Base-by-base conservation (phyloP, 768 basidiomycete genomes). In the Termitomyces sp. region DNA sequence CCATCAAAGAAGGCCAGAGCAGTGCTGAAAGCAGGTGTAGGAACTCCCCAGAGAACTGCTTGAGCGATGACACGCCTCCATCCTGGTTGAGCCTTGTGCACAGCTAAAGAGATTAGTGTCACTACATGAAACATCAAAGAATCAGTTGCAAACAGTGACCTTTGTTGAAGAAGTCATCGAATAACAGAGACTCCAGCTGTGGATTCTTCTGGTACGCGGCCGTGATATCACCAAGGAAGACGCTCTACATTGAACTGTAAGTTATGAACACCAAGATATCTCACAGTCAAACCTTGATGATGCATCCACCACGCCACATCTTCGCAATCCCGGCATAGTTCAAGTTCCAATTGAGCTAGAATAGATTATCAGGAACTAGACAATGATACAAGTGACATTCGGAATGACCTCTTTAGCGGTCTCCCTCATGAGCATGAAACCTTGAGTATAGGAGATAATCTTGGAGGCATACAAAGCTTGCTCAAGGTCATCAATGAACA, bases 281-380 rank as follows among this genome's bases (percentile, higher is more conserved):
- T 26, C 27, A 30, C 30, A 40, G 16, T 18, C 27, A 20, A 58
- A 85, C 90, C 84, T 96, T 96, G 83, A 99, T 98, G 76, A 99
- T 99, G 75, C 96, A 98, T 64, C 97, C 97, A 64, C 97, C 97
- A 68, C 96, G 93, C 97, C 97, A 99, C 95, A 99, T 99, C 65
- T 82, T 86, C 34, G 97, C 97, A 70, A 99, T 98, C 60, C 95
- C 95, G 66, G 95, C 88, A 72, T 96, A 96, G 83, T 98, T 98
- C 72, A 99, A 79, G 73, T 91, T 86, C 96, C 96, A 99, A 62
- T 69, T 72, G 65, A 89, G 69, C 89, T 91, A 61, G n/a, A 34
- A 42, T 1, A 55, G 50, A 40, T 34, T 24, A 53, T 40, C 56
- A 46, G 45, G 5, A 48, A 48, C 34, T 40, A 6, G 33, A 47